These are phyloP conservation scores for Neonectria neomacrospora DNA, from an alignment of 2,329 filamentous ascomycete species.

Conservation along the genomic window DNA sequence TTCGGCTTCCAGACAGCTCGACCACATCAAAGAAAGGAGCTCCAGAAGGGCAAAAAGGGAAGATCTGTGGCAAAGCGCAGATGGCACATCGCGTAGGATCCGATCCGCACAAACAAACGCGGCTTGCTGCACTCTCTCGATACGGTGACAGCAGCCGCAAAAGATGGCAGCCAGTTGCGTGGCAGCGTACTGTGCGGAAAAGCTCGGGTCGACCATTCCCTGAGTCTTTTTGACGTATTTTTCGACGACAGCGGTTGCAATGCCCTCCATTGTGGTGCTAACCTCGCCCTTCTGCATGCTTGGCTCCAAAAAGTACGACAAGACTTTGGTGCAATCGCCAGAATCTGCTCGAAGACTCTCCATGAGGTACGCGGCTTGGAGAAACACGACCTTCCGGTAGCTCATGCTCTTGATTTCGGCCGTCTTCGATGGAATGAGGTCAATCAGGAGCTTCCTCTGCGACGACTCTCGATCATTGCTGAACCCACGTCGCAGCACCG, in stretches of 20 bases:
- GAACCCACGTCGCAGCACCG: constrained; percentile 87
- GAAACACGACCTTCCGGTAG: constrained; percentile 91
- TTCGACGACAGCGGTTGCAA: constrained; percentile 75
- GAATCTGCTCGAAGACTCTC: constrained; percentile 87
- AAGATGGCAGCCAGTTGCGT: constrained; percentile 88
- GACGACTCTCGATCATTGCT: constrained; percentile 79
- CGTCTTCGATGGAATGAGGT: constrained; percentile 79
- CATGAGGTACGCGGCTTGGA: constrained; percentile 89
- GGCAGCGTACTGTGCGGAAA: constrained; percentile 92
- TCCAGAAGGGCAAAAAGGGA: constrained; percentile 95
- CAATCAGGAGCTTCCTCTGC: constrained; percentile 82
- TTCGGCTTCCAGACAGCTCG: constrained; percentile 91
- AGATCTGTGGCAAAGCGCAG: constrained; percentile 86
- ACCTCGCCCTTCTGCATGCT: constrained; percentile 76
- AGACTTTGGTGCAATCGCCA: constrained; percentile 88
- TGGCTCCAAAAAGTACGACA: constrained; percentile 95
- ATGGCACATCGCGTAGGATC: constrained; percentile 86
- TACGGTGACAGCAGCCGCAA: constrained; percentile 90
- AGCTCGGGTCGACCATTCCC: constrained; percentile 75
- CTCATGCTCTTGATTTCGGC: constrained; percentile 83
- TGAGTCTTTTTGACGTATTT: constrained; percentile 83
- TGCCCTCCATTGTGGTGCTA: constrained; percentile 72
- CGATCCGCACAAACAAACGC: constrained; percentile 85
- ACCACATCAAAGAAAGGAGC: constrained; percentile 93
- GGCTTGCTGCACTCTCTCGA: constrained; percentile 89